Evolutionary conservation across 805 yeast genomes (phyloP).

Genomic region (Saccharomycopsis sp.): DNA sequence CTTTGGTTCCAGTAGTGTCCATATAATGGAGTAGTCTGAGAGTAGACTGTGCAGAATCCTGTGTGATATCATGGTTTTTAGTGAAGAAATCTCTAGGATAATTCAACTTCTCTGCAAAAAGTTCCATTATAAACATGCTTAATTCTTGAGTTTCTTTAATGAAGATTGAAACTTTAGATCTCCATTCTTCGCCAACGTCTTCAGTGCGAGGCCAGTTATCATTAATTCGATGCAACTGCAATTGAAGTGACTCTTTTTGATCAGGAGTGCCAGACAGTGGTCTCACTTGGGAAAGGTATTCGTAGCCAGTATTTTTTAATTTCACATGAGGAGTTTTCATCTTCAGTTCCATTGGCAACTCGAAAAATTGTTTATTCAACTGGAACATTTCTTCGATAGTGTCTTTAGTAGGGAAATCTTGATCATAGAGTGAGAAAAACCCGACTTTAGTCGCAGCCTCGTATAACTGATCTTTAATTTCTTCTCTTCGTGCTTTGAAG

Average conservation of each 20-base stretch:
- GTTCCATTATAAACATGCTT: slow-evolving; percentile 26
- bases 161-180: slow-evolving; percentile 23
- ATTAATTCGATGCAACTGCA: slow-evolving; percentile 28
- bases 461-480: slow-evolving; percentile 28
- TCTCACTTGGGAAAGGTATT: slow-evolving; percentile 29
- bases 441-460: slow-evolving; percentile 29
- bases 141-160: slow-evolving; percentile 25
- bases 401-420: slow-evolving; percentile 27
- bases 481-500: slow-evolving; percentile 26
- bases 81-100: slow-evolving; percentile 27
- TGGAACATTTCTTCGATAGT: slow-evolving; percentile 29
- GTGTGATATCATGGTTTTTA: slow-evolving; percentile 26
- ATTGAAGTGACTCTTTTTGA: slow-evolving; percentile 30
- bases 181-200: slow-evolving; percentile 29
- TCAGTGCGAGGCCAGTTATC: slow-evolving; percentile 29
- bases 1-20: slow-evolving; percentile 22
- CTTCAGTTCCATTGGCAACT: slow-evolving; percentile 24
- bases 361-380: slow-evolving; percentile 25
- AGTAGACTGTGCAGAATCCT: slow-evolving; percentile 30
- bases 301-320: slow-evolving; percentile 31
- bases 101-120: slow-evolving; percentile 30
- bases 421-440: slow-evolving; percentile 29
- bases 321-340: slow-evolving; percentile 29
- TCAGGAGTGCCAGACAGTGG: slow-evolving; percentile 31
- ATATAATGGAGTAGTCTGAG: slow-evolving; percentile 31